Percentiles rank a stretch among this genome's conserved stretches.
Conservation (phyloP, 192 early-diverging fungal species). For the Funneliformis geosporum region DNA sequence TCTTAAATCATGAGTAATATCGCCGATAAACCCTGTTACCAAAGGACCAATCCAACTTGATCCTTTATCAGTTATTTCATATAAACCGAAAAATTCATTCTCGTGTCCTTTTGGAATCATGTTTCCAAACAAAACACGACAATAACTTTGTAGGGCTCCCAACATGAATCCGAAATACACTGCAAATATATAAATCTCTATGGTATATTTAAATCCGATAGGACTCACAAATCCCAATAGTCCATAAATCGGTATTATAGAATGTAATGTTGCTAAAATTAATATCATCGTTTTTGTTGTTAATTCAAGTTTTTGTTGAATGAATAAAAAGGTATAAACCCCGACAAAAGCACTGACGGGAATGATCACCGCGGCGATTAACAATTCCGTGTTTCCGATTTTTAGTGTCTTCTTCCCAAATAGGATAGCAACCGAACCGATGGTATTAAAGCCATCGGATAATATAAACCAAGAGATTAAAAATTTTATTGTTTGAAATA, state of each 20-base stretch:
- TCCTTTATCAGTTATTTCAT: slow-evolving; percentile 72
- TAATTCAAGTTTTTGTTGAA: slow-evolving; percentile 53
- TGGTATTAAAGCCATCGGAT: slow-evolving; percentile 65
- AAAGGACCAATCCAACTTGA: slow-evolving; percentile 73
- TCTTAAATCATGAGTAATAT: slow-evolving; percentile 53
- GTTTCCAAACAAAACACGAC: slow-evolving; percentile 63
- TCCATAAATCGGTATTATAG: slow-evolving; percentile 62
- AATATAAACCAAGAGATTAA: slow-evolving; percentile 72
- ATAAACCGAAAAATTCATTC: slow-evolving; percentile 70
- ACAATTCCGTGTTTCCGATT: slow-evolving; percentile 47
- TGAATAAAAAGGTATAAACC: slow-evolving; percentile 56
- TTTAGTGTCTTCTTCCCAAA: slow-evolving; percentile 60
- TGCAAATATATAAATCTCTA: slow-evolving; percentile 62
- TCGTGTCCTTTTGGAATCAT: slow-evolving; percentile 67
- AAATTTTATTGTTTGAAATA: slow-evolving; percentile 62
- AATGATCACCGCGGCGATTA: slow-evolving; percentile 59
- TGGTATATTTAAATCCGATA: slow-evolving; percentile 53
- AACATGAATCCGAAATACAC: slow-evolving; percentile 64
- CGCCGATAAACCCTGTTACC: slow-evolving; percentile 65
- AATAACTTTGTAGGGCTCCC: slow-evolving; percentile 59
- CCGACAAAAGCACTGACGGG: slow-evolving; percentile 54
- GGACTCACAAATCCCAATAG: slow-evolving; percentile 58
- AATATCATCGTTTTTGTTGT: slow-evolving; percentile 58
- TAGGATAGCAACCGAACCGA: slow-evolving; percentile 57
- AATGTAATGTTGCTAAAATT: slow-evolving; percentile 48